Evolutionary conservation across 768 basidiomycete genomes (phyloP).

Genomic region (Sarcodon sp.): DNA sequence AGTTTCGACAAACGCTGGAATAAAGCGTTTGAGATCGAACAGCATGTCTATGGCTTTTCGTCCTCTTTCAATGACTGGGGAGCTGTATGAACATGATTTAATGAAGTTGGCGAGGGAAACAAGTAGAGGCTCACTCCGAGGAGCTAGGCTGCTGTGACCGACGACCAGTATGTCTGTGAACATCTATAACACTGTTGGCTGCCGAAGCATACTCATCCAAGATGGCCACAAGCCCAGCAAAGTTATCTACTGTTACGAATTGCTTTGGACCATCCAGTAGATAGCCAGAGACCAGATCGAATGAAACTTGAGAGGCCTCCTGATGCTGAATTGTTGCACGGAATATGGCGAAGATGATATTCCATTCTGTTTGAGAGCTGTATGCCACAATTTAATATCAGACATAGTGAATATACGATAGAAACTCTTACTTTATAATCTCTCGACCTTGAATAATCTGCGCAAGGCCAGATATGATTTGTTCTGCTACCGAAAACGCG

Average conservation of each 20-base stretch:
- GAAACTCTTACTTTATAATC: slow-evolving; percentile 43
- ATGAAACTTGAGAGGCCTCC: slow-evolving; percentile 77
- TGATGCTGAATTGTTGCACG: slow-evolving; percentile 77
- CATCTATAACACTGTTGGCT: slow-evolving; percentile 49
- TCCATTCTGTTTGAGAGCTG: slow-evolving; percentile 94
- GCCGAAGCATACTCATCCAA: slow-evolving; percentile 79
- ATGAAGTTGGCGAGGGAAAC: too few species aligned
- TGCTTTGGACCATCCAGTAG: slow-evolving; percentile 47
- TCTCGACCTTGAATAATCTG: slow-evolving; percentile 64
- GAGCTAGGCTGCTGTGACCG: slow-evolving; percentile 35
- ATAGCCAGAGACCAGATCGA: slow-evolving; percentile 64
- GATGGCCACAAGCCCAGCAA: slow-evolving; percentile 62
- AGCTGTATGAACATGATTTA: slow-evolving; percentile 27
- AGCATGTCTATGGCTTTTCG: slow-evolving; percentile 73
- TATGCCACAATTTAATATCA: not conserved
- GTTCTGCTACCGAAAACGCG: slow-evolving; percentile 82
- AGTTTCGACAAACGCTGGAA: slow-evolving; percentile 45
- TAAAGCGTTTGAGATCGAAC: slow-evolving; percentile 54
- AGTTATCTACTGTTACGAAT: slow-evolving; percentile 65
- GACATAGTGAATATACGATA: not conserved
- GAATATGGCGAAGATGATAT: slow-evolving; percentile 78
- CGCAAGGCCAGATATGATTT: slow-evolving; percentile 75
- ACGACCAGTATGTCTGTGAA: slow-evolving; percentile 40
- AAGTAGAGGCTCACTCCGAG: slow-evolving; percentile 29
- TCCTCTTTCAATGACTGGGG: slow-evolving; percentile 69